Conservation (phyloP, 2,329 filamentous ascomycete genomes). For the Ascosphaera apis region DNA sequence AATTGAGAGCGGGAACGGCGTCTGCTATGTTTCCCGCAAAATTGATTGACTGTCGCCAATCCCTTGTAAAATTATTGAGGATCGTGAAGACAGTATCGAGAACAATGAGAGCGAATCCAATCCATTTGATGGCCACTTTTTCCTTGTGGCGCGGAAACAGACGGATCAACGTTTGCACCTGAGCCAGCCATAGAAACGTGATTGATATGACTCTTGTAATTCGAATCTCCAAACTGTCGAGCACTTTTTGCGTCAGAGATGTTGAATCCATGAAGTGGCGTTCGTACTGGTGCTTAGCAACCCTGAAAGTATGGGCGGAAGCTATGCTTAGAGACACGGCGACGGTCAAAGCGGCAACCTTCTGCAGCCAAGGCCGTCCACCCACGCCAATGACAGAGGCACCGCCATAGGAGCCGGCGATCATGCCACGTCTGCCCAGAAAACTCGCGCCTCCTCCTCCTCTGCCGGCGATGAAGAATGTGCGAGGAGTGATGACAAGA, state of each 20-base stretch:
- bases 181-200: conserved; percentile 89
- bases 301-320: conserved; percentile 70
- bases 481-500: conserved; percentile 82
- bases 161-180: conserved; percentile 88
- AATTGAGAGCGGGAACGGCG: conserved; percentile 74
- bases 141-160: conserved; percentile 91
- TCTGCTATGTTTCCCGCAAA: conserved; percentile 60
- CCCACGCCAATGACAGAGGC: conserved; percentile 62
- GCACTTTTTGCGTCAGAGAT: conserved; percentile 52
- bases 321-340: conserved; percentile 79
- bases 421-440: conserved; percentile 60
- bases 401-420: conserved; percentile 48
- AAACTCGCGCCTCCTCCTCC: conserved; percentile 41
- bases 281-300: conserved; percentile 61
- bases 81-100: conserved; percentile 79
- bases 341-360: conserved; percentile 38
- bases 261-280: conserved; percentile 59
- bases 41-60: conserved; percentile 12
- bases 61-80: conserved; percentile 59
- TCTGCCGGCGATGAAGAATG: conserved; percentile 62
- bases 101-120: conserved; percentile 78
- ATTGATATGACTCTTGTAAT: conserved; percentile 83
- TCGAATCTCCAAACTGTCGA: conserved; percentile 66
- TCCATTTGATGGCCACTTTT: conserved; percentile 98
- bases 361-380: conserved; percentile 82